Evolutionary conservation across 106 monocot genomes (phyloP), one percentile per base, ranked within the genome.

Genomic region (Dendrobium chrysotoxum): DNA sequence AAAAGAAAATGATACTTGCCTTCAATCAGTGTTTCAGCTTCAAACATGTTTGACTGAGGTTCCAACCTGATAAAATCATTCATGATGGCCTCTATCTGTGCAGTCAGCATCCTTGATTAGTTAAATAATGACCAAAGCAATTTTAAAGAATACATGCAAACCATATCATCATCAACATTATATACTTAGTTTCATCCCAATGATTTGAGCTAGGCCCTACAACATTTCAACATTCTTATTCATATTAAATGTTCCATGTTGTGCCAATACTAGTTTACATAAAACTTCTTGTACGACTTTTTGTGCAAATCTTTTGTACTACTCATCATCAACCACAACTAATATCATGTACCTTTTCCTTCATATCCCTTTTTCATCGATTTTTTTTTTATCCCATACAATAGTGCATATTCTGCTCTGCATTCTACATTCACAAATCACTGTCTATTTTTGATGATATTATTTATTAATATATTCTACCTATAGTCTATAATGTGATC

Each of bases 1-100:
- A 71, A 38, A 74, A 21, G 11, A 74, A 74, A 41, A 40, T 21
- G 15, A 42, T 12, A 3, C 39, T 74, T 74, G 40, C 96, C 96
- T 97, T 97, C 96, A 85, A 97, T 79, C 93, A 97, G 92, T 30
- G 96, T 97, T 83, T 97, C 96, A 77, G 96, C 90, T 86, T 97
- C 94, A 89, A 94, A 97, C 72, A 92, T 78, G 84, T 92, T 94
- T 80, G 94, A 97, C 45, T 86, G 89, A 47, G 96, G 90, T 61
- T 92, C 90, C 81, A 97, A 53, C 82, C 87, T 85, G 74, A 94
- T 79, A 81, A 90, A 94, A 72, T 97, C 96, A 84, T 92, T 89
- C 96, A 94, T 97, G 78, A 97, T 91, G 78, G 96, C 90, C 73
- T 97, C 94, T 89, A 94, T 89, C 94, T 94, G 89, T 17, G 42